Base-by-base conservation (phyloP, 768 basidiomycete genomes). In the Boletus huronensis region DNA sequence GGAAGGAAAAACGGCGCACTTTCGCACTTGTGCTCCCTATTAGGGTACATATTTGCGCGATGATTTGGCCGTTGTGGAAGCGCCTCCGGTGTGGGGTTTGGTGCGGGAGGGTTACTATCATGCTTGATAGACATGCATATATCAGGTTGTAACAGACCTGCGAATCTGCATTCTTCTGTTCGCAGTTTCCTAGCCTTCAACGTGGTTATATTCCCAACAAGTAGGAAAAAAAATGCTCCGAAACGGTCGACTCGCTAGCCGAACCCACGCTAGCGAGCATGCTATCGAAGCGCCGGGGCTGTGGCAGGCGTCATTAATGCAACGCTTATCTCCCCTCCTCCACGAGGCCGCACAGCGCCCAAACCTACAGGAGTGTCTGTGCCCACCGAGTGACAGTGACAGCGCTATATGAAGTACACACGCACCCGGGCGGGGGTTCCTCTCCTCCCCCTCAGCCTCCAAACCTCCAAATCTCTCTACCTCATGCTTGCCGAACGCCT, bases 1-100 rank as follows among this genome's bases (percentile, higher is more conserved):
- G 13, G 47, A 60, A 1, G 76, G 69, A 5, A 65, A 72, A 11
- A 50, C 64, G 0, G 60, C 43, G 2, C 77, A 78, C 56, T 78
- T 68, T 58, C 60, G 57, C 7, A 51, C 9, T 65, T 77, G 59
- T 50, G 0, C 23, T 46, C 48, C 69, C 42, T 64, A 68, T 51
- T 72, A 70, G 31, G 39, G 6, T 34, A 14, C 19, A 14, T 14
- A 1, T 31, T 23, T 52, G 0, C 19, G 2, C 5, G 32, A 29
- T 13, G 29, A 19, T 13, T 16, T 32, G 11, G 8, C 6, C 34
- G 6, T 25, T 23, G 8, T 19, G 5, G 29, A 17, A 35, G 32
- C 3, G 4, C 8, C 3, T 35, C 19, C 31, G 11, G 32, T 34
- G 31, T 46, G 35, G 35, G 5, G 6, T 16, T 3, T 28, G 8